A percentile compares a stretch with the other conserved stretches of the same genome.
These are phyloP conservation scores for Terfezia boudieri DNA, from an alignment of 495 filamentous ascomycete genomes.

Conservation along the genomic window DNA sequence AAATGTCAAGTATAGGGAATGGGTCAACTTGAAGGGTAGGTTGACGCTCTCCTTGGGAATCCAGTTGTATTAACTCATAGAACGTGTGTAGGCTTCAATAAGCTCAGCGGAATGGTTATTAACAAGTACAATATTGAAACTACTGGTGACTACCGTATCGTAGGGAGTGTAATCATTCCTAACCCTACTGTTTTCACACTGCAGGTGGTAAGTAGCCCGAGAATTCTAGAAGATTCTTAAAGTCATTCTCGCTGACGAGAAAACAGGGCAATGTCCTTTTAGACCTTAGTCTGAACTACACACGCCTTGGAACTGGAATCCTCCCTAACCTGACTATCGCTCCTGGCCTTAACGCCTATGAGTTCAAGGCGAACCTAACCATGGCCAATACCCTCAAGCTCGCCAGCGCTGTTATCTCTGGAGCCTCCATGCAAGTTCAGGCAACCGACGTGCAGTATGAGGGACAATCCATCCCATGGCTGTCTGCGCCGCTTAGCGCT, in stretches of 20 bases:
- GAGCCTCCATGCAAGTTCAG: neutral
- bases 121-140: slow-evolving; percentile 5
- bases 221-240: neutral
- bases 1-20: slow-evolving; percentile 13
- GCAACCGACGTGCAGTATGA: neutral
- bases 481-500: neutral
- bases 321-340: slow-evolving; percentile 9
- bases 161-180: slow-evolving; percentile 14
- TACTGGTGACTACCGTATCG: slow-evolving; percentile 6
- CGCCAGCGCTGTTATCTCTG: neutral
- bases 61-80: neutral
- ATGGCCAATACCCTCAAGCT: neutral
- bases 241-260: neutral
- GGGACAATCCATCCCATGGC: neutral
- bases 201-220: slow-evolving; percentile 12
- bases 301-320: slow-evolving; percentile 6
- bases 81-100: slow-evolving; percentile 10
- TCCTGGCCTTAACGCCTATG: slow-evolving; percentile 10
- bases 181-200: slow-evolving; percentile 15
- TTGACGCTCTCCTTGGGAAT: neutral
- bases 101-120: slow-evolving; percentile 15
- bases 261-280: slow-evolving; percentile 13
- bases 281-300: slow-evolving; percentile 3
- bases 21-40: slow-evolving; percentile 13
- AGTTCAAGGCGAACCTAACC: slow-evolving; percentile 6